These are phyloP conservation scores for Alternaria hordeiaustralica DNA, from an alignment of 2,329 filamentous ascomycete species.

Conservation along the genomic window DNA sequence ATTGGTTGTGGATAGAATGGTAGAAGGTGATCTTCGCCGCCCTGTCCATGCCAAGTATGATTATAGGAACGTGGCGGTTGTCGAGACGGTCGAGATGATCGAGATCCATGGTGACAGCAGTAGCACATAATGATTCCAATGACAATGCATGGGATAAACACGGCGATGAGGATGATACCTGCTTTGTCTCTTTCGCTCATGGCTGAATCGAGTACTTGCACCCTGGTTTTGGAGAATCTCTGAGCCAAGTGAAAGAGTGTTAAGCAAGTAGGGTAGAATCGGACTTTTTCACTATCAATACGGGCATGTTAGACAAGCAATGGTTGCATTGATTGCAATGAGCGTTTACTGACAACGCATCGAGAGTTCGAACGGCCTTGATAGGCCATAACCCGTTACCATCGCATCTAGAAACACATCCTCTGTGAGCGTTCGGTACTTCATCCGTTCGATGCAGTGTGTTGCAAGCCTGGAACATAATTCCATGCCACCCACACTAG, in stretches of 20 bases:
- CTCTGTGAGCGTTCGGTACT: background rate
- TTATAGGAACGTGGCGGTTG: background rate
- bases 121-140: background rate
- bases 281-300: background rate
- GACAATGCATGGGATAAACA: background rate
- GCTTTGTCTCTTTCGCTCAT: background rate
- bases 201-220: background rate
- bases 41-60: background rate
- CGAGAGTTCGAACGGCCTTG: background rate
- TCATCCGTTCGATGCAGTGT: background rate
- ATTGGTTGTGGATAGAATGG: background rate
- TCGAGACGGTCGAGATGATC: background rate
- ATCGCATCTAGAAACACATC: background rate
- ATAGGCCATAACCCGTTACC: background rate
- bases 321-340: background rate
- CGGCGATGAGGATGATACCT: background rate
- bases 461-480: background rate
- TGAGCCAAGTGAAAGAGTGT: background rate
- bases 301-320: background rate
- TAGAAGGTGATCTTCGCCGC: fast-evolving
- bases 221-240: background rate
- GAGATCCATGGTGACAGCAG: background rate
- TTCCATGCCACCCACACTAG: background rate
- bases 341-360: background rate
- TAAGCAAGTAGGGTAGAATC: background rate